These are phyloP conservation scores for Cordyceps fumosorosea DNA, from an alignment of 2,329 filamentous ascomycete species.

Conservation along the genomic window DNA sequence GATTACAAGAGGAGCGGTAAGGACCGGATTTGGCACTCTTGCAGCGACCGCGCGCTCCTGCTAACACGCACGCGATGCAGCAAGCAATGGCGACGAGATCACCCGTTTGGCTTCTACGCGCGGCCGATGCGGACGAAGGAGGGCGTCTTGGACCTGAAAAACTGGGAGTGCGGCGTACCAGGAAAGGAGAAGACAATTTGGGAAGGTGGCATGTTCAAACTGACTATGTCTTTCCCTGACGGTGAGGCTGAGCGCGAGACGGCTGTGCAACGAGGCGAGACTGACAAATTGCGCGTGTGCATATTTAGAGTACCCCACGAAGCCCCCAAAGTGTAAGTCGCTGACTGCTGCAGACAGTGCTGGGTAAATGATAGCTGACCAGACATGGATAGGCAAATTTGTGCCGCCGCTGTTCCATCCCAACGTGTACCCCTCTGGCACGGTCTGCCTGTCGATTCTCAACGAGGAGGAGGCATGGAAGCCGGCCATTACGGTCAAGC, in stretches of 20 bases:
- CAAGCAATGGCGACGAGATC: slow-evolving; percentile 94
- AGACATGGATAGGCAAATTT: slow-evolving; percentile 74
- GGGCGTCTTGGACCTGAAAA: slow-evolving; percentile 84
- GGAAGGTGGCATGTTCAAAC: slow-evolving; percentile 96
- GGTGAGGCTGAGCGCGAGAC: slow-evolving; percentile 48
- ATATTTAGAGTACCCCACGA: slow-evolving; percentile 84
- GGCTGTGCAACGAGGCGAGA: not conserved
- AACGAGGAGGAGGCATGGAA: slow-evolving; percentile 99
- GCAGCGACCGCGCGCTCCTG: not conserved
- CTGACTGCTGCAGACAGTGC: not conserved
- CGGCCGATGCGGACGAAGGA: slow-evolving; percentile 74
- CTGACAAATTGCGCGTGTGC: not conserved
- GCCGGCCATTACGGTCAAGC: slow-evolving; percentile 96
- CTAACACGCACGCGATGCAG: slow-evolving; percentile 38
- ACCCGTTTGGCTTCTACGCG: slow-evolving; percentile 96
- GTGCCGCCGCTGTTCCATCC: slow-evolving; percentile 93
- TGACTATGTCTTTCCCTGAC: slow-evolving; percentile 88
- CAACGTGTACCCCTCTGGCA: slow-evolving; percentile 97
- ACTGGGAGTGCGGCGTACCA: slow-evolving; percentile 94
- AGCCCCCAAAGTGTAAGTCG: slow-evolving; percentile 89
- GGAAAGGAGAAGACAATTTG: slow-evolving; percentile 96
- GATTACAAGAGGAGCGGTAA: slow-evolving; percentile 82
- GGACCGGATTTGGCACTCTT: slow-evolving; percentile 21
- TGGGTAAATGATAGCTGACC: not conserved
- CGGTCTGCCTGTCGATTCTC: slow-evolving; percentile 91